These are phyloP conservation scores for Pythium folliculosum DNA, from an alignment of 352 stramenopile species.

Conservation along the genomic window DNA sequence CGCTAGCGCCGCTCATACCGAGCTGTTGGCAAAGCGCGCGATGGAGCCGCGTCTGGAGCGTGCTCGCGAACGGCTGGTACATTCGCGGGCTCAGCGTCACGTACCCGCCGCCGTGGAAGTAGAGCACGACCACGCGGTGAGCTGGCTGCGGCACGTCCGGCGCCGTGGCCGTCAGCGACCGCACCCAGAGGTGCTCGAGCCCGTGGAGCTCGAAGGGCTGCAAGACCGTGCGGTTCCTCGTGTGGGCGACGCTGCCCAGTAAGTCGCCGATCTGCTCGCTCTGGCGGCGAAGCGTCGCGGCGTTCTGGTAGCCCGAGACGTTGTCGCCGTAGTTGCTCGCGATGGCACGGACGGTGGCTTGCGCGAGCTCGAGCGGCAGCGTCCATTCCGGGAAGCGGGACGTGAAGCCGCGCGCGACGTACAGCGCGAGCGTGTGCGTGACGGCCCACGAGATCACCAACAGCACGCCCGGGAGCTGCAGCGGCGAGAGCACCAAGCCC, in stretches of 20 bases:
- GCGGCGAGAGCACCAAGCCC: constrained; percentile 1
- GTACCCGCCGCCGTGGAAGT: constrained; percentile 24
- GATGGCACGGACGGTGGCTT: neutral
- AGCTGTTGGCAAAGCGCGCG: neutral
- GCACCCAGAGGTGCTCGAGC: constrained; percentile 28
- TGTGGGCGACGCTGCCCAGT: neutral
- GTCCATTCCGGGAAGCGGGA: constrained; percentile 27
- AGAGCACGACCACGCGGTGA: constrained; percentile 13
- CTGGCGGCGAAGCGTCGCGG: constrained; percentile 10
- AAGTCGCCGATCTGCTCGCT: constrained; percentile 7
- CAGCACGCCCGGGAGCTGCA: constrained; percentile 9
- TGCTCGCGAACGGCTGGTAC: constrained; percentile 25
- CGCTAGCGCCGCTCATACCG: neutral
- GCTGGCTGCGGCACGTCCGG: neutral
- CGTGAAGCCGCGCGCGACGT: constrained; percentile 16
- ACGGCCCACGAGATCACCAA: neutral
- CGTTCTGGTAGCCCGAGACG: neutral
- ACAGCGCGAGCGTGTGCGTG: constrained; percentile 6
- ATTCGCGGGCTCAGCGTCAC: constrained; percentile 7
- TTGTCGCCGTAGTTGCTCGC: constrained; percentile 5
- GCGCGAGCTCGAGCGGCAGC: constrained; percentile 22
- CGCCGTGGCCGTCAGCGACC: neutral
- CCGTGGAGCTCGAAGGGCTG: constrained; percentile 8
- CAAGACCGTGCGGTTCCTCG: constrained; percentile 4
- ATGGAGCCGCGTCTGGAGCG: constrained; percentile 21